phyloP scores from a whole-genome alignment of 164 flowering plant genomes.

The Aristolochia contorta region DNA sequence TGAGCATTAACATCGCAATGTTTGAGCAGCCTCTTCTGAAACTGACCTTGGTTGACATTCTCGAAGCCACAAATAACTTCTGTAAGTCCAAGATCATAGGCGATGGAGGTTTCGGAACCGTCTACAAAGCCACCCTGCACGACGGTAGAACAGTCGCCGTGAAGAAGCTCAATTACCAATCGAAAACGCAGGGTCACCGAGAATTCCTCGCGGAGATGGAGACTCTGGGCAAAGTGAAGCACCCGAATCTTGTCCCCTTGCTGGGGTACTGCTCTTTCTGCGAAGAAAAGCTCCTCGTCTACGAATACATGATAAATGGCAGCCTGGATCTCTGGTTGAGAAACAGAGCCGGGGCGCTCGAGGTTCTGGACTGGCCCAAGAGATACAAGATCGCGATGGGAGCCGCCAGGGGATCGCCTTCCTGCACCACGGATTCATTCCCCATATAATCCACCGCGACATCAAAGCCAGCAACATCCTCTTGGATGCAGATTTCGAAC shows the following conservation, averaged over 20 bases:
- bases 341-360: conserved; percentile 42
- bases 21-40: conserved; percentile 72
- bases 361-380: conserved; percentile 51
- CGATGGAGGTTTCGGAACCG: conserved; percentile 83
- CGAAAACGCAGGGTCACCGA: conserved; percentile 64
- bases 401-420: conserved; percentile 74
- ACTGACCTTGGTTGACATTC: conserved; percentile 51
- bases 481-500: conserved; percentile 56
- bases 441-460: conserved; percentile 78
- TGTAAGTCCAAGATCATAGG: conserved; percentile 73
- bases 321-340: conserved; percentile 76
- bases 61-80: conserved; percentile 64
- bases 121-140: conserved; percentile 52
- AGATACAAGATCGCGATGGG: conserved; percentile 59
- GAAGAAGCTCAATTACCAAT: conserved; percentile 60
- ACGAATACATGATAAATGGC: conserved; percentile 74
- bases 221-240: conserved; percentile 73
- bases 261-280: conserved; percentile 74
- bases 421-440: conserved; percentile 71
- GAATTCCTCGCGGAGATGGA: conserved; percentile 85
- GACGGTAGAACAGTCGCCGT: conserved; percentile 60
- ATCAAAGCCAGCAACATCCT: conserved; percentile 76
- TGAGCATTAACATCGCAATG: conserved; percentile 72
- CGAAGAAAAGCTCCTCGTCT: conserved; percentile 71
- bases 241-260: conserved; percentile 54